Evolutionary conservation across 1,284 basidiomycete genomes (phyloP), one percentile per base, ranked within the genome.

Genomic region (Microbotryum intermedium): DNA sequence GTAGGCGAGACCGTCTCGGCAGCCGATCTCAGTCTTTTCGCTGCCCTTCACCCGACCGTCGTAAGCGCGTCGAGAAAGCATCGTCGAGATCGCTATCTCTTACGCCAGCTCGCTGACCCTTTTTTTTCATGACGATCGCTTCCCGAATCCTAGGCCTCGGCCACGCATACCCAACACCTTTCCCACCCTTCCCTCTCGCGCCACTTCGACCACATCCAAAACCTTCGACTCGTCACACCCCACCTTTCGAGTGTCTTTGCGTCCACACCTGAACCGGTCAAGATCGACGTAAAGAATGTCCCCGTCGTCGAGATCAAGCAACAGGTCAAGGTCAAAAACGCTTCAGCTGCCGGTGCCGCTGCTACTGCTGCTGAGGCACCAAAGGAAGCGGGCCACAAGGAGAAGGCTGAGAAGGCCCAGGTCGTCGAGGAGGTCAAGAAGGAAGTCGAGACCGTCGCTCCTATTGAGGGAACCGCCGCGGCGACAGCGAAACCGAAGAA

Each of bases 171-270:
- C 9, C 29, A 55, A 13, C 59, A 59, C 54, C 55, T 67, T 43
- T 62, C 66, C 0, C 60, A 65, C 59, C 60, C 92, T 7, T 82
- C 88, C 28, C 76, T 97, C 51, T 87, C 88, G 50, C 88, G 93
- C 55, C 94, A 93, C 80, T 94, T 95, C 73, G 87, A 92, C 74
- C 88, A 94, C 74, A 83, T 97, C 62, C 92, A 97, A 78, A 80
- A 82, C 53, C 79, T 80, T 25, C 79, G 84, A 5, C 72, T 79
- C 44, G 81, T 92, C 30, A 79, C 81, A 39, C 76, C 78, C 60
- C 79, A 80, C 2, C 82, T 84, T 8, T 80, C 85, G 50, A 67
- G 52, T 65, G 71, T 73, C 47, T 75, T 76, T 66, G 63, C 71
- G 8, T 77, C 81, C 0, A 88, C 87, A 75, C 75, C 79, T 9